Evolutionary conservation across 176 grass and related monocot species (phyloP), one percentile per base, ranked within the genome.

Genomic region (Cenchrus americanus): DNA sequence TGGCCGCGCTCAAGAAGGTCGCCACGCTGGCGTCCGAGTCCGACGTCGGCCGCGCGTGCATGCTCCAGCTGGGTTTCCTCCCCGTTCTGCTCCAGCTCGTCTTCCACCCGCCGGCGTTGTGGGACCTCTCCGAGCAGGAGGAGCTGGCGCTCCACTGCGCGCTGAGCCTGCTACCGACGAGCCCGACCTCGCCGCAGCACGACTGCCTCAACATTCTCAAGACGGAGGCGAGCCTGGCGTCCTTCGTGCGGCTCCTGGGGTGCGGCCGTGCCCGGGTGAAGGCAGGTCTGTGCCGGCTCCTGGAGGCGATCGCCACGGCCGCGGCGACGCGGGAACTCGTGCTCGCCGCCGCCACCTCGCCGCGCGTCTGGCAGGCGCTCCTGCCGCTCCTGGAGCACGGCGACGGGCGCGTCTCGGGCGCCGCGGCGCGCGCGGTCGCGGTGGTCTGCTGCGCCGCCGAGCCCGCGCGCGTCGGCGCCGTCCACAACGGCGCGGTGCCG

Each of bases 61-160:
- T 95, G 89, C 61, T 95, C 58, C 96, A 98, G 83, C 59, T 92
- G 24, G 93, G 93, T 0, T 95, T 98, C 89, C 83, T 95, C 2
- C 41, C 75, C 22, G 72, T 95, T 53, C 81, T 98, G 19, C 85
- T 98, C 17, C 87, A 81, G 71, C 87, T 95, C 79, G 85, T 90
- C 2, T 94, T 98, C 79, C 75, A 79, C 87, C 14, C 1, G 52
- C 68, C 81, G 22, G 5, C 51, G 18, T 14, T 50, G 3, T 7
- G 61, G 12, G 49, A 59, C 46, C 21, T 26, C 13, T 23, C 32
- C 2, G 84, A 79, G 76, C 64, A 82, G 66, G 32, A 85, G 67
- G 89, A 92, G 54, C 76, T 90, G 34, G 83, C 89, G 22, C 87
- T 98, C n/a, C 89, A 94, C 48, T 98, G 89, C 55, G 62, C 71